Evolutionary conservation across 164 flowering plant genomes (phyloP), one percentile per base, ranked within the genome.

Genomic region (Tinospora cordifolia): DNA sequence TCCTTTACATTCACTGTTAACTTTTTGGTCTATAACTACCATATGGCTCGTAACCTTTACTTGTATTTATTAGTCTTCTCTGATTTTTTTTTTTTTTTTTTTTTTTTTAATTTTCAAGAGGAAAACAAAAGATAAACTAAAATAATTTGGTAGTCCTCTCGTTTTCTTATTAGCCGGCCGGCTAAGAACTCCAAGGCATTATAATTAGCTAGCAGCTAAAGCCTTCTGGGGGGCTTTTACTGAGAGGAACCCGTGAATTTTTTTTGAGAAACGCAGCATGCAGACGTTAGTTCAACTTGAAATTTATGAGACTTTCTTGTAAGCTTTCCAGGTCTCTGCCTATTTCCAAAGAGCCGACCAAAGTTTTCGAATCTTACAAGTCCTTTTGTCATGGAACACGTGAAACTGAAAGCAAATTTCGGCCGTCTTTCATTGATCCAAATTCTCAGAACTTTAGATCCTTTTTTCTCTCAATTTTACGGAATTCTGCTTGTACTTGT

Each of bases 391-490:
- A 75, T 70, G 70, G 74, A 40, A 71, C 39, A 2, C 40, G 59
- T 67, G 30, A 54, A 36, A 26, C 54, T 19, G 65, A 19, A 27
- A 64, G 4, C 38, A 64, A 69, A 11, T 63, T 39, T 40, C 17
- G 64, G 39, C 44, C 62, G 24, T 76, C 78, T 47, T 47, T 46
- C 58, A 58, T 66, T 22, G 51, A 34, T 46, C 69, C 24, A 36
- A 54, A 11, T 26, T 69, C 71, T 60, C 73, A 57, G 60, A 59
- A 49, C 49, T 38, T 67, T 46, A 47, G 49, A 24, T 46, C 68
- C 51, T 30, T 51, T 51, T 36, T 75, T 54, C 60, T 67, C 41
- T 69, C 81, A 30, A 51, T 75, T 41, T 65, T 79, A 58, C 81
- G 74, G 27, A 73, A 62, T 70, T 72, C 74, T 3, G 46, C 65